Percentiles rank a stretch among this genome's conserved stretches.
Evolutionary conservation across 768 basidiomycete species (phyloP).

Genomic region (Basidioascus undulatus): DNA sequence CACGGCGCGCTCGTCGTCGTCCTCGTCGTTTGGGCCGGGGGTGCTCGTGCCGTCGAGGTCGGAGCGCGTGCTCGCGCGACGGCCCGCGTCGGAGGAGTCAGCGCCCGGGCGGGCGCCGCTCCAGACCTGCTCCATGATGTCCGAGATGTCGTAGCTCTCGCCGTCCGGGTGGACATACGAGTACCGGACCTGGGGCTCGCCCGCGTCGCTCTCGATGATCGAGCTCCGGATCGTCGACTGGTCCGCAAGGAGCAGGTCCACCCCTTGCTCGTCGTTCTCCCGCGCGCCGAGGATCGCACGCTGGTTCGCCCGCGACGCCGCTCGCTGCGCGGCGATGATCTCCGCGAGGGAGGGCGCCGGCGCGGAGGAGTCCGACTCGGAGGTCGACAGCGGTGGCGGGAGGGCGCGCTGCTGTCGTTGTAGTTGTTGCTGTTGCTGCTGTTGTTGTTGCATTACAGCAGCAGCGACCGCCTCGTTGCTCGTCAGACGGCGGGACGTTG

Average conservation of each 20-base stretch:
- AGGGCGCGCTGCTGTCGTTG: slow-evolving; percentile 13
- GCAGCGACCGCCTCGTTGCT: neutral
- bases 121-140: slow-evolving; percentile 76
- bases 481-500: neutral
- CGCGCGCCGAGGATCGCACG: slow-evolving; percentile 65
- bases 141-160: slow-evolving; percentile 76
- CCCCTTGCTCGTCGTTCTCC: slow-evolving; percentile 57
- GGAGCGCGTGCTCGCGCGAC: neutral
- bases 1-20: slow-evolving; percentile 10
- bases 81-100: slow-evolving; percentile 10
- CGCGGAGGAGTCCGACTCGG: neutral
- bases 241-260: slow-evolving; percentile 68
- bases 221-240: slow-evolving; percentile 67
- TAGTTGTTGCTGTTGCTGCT: neutral
- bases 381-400: neutral
- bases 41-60: neutral
- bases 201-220: slow-evolving; percentile 20
- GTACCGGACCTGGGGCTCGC: slow-evolving; percentile 56
- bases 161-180: slow-evolving; percentile 81
- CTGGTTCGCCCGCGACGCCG: slow-evolving; percentile 60
- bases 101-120: slow-evolving; percentile 7
- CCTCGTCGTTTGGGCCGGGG: slow-evolving; percentile 2
- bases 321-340: slow-evolving; percentile 80
- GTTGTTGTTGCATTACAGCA: neutral
- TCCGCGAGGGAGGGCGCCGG: slow-evolving; percentile 40